phyloP scores from a whole-genome alignment of 2,329 filamentous ascomycete species.

The Aspergillus melleus region DNA sequence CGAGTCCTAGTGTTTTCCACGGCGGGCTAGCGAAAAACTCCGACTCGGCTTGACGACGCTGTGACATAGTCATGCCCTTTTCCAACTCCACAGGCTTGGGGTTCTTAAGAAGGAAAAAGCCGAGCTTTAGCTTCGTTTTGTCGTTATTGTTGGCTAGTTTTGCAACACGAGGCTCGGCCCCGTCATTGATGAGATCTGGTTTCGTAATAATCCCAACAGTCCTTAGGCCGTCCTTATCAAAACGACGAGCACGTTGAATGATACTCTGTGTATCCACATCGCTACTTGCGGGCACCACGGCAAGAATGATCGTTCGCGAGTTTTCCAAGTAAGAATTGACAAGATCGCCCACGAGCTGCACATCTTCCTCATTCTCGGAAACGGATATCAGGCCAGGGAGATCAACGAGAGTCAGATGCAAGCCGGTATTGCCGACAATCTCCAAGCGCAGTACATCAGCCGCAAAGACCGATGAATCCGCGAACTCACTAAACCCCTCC shows the following conservation, averaged over 20 bases:
- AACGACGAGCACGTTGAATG: slow-evolving; percentile 36
- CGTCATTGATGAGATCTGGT: slow-evolving; percentile 36
- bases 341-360: slow-evolving; percentile 54
- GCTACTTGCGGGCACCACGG: slow-evolving; percentile 46
- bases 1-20: slow-evolving; percentile 19
- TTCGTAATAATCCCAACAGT: slow-evolving; percentile 52
- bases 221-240: slow-evolving; percentile 30
- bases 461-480: slow-evolving; percentile 34
- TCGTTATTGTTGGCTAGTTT: slow-evolving; percentile 27
- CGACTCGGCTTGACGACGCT: slow-evolving; percentile 10
- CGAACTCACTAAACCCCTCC: slow-evolving; percentile 1
- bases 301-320: slow-evolving; percentile 47
- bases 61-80: slow-evolving; percentile 6
- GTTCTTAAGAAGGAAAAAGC: slow-evolving; percentile 32
- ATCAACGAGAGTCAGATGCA: slow-evolving; percentile 60
- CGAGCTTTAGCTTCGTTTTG: slow-evolving; percentile 27
- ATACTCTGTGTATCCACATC: slow-evolving; percentile 46
- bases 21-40: slow-evolving; percentile 7
- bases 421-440: slow-evolving; percentile 57
- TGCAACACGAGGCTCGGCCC: slow-evolving; percentile 24
- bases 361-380: slow-evolving; percentile 56
- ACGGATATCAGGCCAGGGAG: slow-evolving; percentile 58
- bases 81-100: slow-evolving; percentile 20
- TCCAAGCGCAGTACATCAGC: slow-evolving; percentile 60
- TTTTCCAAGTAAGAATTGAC: slow-evolving; percentile 43